These are phyloP conservation scores for Polyrhizophydium stewartii DNA, from an alignment of 371 early-diverging fungal genomes.

Conservation along the genomic window DNA sequence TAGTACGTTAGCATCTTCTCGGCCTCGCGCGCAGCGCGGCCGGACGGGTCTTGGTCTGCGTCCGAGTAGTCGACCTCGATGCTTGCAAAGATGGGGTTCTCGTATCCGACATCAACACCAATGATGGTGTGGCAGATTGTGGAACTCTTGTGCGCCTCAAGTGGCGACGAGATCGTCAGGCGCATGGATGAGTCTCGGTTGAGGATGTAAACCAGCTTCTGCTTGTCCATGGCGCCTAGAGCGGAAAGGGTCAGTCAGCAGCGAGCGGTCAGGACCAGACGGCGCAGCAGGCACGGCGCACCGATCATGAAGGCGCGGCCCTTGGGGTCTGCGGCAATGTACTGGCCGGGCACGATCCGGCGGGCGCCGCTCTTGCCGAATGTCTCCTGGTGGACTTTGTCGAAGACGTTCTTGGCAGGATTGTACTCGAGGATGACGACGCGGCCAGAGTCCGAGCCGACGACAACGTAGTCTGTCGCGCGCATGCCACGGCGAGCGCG, in stretches of 20 bases:
- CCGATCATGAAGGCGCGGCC: slow-evolving; percentile 96
- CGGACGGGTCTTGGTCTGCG: slow-evolving; percentile 74
- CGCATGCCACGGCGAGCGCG: no score
- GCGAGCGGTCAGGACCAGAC: background rate
- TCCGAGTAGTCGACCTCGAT: slow-evolving; percentile 87
- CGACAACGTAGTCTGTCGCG: slow-evolving; percentile 76
- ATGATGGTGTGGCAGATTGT: slow-evolving; percentile 72
- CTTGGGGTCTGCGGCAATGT: slow-evolving; percentile 91
- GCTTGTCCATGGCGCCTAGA: slow-evolving; percentile 83
- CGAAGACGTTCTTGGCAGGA: slow-evolving; percentile 65
- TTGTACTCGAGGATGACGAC: slow-evolving; percentile 90
- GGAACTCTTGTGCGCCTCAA: slow-evolving; percentile 87
- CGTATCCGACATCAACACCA: slow-evolving; percentile 96
- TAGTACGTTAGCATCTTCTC: slow-evolving; percentile 90
- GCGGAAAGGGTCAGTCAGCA: no score
- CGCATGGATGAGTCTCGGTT: slow-evolving; percentile 85
- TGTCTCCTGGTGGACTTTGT: slow-evolving; percentile 86
- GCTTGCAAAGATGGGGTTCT: slow-evolving; percentile 96
- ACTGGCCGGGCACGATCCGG: slow-evolving; percentile 92
- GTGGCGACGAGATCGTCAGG: slow-evolving; percentile 90
- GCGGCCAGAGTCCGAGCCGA: slow-evolving; percentile 90
- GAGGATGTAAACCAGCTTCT: slow-evolving; percentile 92
- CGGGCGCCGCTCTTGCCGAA: slow-evolving; percentile 93
- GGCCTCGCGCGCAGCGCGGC: slow-evolving; percentile 66
- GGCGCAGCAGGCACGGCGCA: slow-evolving; percentile 13